Conservation (phyloP, 495 filamentous ascomycete genomes). For the Penicillium psychrofluorescens region DNA sequence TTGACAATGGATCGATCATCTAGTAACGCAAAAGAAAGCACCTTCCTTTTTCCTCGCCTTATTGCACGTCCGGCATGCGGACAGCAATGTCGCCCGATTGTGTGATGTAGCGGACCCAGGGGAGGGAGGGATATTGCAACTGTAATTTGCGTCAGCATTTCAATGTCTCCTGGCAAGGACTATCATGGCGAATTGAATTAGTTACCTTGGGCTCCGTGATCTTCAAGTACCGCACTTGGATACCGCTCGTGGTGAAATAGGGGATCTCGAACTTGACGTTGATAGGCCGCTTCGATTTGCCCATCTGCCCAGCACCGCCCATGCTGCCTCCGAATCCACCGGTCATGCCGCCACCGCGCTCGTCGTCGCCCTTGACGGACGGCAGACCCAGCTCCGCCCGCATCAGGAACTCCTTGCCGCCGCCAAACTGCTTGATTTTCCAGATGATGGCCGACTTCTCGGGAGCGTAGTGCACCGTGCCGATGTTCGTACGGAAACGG, state of each 20-base stretch:
- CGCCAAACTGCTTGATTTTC: conserved; percentile 99
- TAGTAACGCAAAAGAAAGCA: not conserved
- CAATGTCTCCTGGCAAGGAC: too few relatives aligned
- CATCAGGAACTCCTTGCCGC: conserved; percentile 98
- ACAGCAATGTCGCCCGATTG: conserved; percentile 95
- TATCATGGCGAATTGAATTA: too few relatives aligned
- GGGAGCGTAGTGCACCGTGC: conserved; percentile 95
- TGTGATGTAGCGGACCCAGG: conserved; percentile 98
- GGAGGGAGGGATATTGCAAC: conserved; percentile 96
- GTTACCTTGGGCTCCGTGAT: conserved; percentile 97
- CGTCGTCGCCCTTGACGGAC: conserved; percentile 92
- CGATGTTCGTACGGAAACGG: conserved; percentile 95
- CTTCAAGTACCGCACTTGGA: conserved; percentile 97
- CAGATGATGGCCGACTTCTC: conserved; percentile 97
- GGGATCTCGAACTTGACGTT: conserved; percentile 99
- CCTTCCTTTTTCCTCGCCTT: conserved; percentile 14
- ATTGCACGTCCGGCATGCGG: conserved; percentile 79
- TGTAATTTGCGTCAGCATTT: conserved; percentile 22
- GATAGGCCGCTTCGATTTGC: conserved; percentile 91
- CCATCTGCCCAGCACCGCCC: conserved; percentile 57
- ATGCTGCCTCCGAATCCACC: conserved; percentile 95
- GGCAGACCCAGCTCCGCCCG: conserved; percentile 94
- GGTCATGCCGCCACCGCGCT: conserved; percentile 92
- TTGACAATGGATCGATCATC: conserved; percentile 15
- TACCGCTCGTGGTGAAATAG: conserved; percentile 97